phyloP scores from a whole-genome alignment of 2,329 filamentous ascomycete species.

The Aspergillus thermomutatus region DNA sequence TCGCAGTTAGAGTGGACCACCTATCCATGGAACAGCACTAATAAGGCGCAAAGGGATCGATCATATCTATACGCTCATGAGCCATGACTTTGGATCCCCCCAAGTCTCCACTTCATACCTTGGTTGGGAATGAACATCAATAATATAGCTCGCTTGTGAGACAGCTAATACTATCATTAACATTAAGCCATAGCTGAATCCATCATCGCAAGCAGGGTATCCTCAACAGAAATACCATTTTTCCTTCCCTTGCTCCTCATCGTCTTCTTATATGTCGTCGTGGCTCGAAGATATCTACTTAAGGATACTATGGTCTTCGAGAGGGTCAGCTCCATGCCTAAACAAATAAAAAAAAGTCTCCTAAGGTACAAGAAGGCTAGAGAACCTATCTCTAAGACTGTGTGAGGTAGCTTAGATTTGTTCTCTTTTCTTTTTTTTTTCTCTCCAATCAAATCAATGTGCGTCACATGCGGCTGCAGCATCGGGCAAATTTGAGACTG shows the following conservation, averaged over 20 bases:
- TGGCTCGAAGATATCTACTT: too few relatives aligned
- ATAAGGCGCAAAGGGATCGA: background rate
- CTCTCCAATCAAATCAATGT: background rate
- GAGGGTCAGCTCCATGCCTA: background rate
- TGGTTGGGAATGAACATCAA: background rate
- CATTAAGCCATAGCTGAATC: background rate
- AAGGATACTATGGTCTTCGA: background rate
- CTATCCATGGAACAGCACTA: background rate
- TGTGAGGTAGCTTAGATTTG: background rate
- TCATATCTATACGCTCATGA: background rate
- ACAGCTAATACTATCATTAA: too few relatives aligned
- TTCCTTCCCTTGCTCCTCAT: background rate
- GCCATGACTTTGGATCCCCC: background rate
- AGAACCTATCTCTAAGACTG: background rate
- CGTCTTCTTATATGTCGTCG: background rate
- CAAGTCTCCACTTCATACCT: background rate
- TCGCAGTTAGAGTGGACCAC: background rate
- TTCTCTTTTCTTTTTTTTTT: background rate
- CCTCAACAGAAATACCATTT: background rate
- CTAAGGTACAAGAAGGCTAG: background rate
- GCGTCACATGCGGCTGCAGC: background rate
- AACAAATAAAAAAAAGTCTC: background rate
- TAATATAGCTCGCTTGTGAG: background rate
- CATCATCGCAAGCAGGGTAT: background rate
- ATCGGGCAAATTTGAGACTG: background rate